These are phyloP conservation scores for Coemansia sp. DNA, from an alignment of 192 early-diverging fungal genomes.

Conservation along the genomic window DNA sequence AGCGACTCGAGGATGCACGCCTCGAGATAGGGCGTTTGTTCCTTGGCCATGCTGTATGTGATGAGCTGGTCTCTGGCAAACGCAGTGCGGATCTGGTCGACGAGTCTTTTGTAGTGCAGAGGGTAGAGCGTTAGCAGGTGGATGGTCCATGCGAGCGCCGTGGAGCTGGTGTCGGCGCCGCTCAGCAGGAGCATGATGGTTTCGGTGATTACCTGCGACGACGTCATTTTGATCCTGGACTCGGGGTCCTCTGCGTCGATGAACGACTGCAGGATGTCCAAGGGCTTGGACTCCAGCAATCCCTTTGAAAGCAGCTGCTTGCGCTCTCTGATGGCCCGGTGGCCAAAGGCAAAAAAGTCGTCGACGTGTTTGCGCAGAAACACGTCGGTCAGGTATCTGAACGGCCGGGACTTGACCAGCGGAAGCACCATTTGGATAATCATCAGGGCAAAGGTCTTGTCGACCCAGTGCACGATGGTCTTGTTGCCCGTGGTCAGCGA, in stretches of 20 bases:
- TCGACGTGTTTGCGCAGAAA: constrained; percentile 9
- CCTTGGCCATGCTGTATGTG: constrained; percentile 31
- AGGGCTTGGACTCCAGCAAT: constrained; percentile 20
- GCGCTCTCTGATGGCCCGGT: constrained; percentile 8
- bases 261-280: constrained; percentile 43
- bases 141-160: constrained; percentile 37
- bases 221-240: constrained; percentile 31
- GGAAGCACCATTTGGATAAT: constrained; percentile 13
- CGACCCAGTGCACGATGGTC: background rate
- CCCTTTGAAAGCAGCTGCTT: constrained; percentile 9
- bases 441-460: background rate
- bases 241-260: constrained; percentile 46
- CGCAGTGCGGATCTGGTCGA: constrained; percentile 23
- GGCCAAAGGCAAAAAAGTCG: constrained; percentile 23
- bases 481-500: background rate
- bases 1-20: constrained; percentile 48
- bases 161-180: constrained; percentile 42
- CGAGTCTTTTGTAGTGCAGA: constrained; percentile 8
- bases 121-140: constrained; percentile 41
- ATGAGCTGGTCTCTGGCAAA: constrained; percentile 35
- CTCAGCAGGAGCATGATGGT: constrained; percentile 25
- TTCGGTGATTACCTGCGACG: constrained; percentile 28
- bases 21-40: constrained; percentile 35
- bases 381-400: too few species aligned
- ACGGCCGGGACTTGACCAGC: too few species aligned